These are phyloP conservation scores for Fusarium avenaceum DNA, from an alignment of 2,329 filamentous ascomycete species.

Conservation along the genomic window DNA sequence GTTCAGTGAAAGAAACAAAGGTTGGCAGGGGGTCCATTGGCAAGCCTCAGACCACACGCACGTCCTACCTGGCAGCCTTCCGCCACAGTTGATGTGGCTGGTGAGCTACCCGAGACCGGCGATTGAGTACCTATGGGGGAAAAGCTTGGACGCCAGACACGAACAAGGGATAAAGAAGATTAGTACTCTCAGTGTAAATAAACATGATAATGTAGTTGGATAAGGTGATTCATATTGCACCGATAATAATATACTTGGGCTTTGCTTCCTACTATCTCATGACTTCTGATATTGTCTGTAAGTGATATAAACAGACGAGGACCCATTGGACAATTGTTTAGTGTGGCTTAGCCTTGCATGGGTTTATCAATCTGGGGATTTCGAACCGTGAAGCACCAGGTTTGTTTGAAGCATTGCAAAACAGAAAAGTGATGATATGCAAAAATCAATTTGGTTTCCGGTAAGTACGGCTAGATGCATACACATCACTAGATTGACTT, in stretches of 20 bases:
- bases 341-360: conserved; percentile 40
- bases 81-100: conserved; percentile 39
- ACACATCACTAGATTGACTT: background rate
- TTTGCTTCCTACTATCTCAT: background rate
- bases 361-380: conserved; percentile 41
- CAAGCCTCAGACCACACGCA: conserved; percentile 22
- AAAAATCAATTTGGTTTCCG: too few species aligned
- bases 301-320: conserved; percentile 20
- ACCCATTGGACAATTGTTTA: conserved; percentile 33
- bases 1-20: conserved; percentile 33
- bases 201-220: background rate
- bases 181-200: background rate
- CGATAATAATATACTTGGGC: background rate
- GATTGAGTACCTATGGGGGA: background rate
- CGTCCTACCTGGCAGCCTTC: conserved; percentile 21
- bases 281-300: background rate
- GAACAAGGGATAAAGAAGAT: background rate
- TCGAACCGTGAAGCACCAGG: conserved; percentile 8
- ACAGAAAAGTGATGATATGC: background rate
- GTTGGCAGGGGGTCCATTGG: conserved; percentile 25
- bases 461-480: background rate
- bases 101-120: conserved; percentile 26
- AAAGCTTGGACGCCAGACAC: background rate
- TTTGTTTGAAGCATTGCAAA: background rate
- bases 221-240: background rate